phyloP scores from a whole-genome alignment of 2,329 filamentous ascomycete species.

The Sphaerostilbella broomeana region DNA sequence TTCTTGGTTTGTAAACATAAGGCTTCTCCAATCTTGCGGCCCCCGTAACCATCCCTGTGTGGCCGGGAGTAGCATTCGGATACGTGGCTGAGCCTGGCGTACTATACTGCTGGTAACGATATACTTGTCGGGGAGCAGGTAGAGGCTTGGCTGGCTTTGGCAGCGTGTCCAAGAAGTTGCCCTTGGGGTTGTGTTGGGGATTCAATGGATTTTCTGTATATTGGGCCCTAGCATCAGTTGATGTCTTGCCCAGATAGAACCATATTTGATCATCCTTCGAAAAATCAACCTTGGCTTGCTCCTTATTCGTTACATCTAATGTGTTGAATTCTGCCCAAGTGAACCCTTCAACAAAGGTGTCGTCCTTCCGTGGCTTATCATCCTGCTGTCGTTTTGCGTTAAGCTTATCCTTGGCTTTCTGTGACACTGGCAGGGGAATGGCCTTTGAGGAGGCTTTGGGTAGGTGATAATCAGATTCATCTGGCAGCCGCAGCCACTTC shows the following conservation, averaged over 20 bases:
- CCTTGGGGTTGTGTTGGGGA: constrained; percentile 58
- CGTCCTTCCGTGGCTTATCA: constrained; percentile 58
- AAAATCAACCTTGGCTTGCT: constrained; percentile 65
- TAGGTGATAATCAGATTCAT: constrained; percentile 62
- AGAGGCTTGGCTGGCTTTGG: constrained; percentile 43
- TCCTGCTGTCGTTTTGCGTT: constrained; percentile 58
- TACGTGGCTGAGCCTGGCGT: constrained; percentile 10
- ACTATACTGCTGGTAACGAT: constrained; percentile 23
- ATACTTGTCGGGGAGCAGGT: constrained; percentile 21
- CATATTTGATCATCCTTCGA: constrained; percentile 69
- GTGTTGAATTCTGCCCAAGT: constrained; percentile 77
- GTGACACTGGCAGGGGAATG: constrained; percentile 60
- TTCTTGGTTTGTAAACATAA: constrained; percentile 7
- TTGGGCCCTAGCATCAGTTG: constrained; percentile 84
- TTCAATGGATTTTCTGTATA: constrained; percentile 71
- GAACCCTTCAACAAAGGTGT: constrained; percentile 60
- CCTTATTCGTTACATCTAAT: constrained; percentile 49
- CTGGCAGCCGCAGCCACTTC: constrained; percentile 73
- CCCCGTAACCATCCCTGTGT: constrained; percentile 48
- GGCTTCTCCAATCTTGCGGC: constrained; percentile 38
- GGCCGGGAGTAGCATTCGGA: constrained; percentile 43
- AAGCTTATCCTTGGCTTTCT: constrained; percentile 58
- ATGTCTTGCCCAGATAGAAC: constrained; percentile 80
- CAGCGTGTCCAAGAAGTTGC: constrained; percentile 67
- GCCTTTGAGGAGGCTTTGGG: constrained; percentile 70